Base-by-base conservation (phyloP, 805 yeast species). In the Lachancea thermotolerans region DNA sequence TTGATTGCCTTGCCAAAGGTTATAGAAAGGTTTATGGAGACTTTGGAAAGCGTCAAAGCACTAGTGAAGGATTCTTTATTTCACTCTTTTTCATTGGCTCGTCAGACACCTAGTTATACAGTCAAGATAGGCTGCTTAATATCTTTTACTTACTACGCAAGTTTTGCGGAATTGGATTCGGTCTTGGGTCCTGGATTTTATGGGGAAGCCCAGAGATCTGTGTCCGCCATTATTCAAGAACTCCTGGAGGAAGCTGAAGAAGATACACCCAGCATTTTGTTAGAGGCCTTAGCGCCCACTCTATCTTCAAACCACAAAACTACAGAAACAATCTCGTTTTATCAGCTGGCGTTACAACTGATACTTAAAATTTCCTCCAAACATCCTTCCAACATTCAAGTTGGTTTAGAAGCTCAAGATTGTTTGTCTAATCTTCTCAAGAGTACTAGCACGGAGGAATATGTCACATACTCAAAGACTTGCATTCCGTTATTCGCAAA, bases 341-440 rank as follows among this genome's bases (percentile, higher is more conserved):
- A 60, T 14, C 58, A 67, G 31, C 51, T 59, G 1, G 69, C 74
- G 7, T 67, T 85, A 5, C 72, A 73, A 32, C 60, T 88, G 43
- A 69, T 89, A 4, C 72, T 87, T 49, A 65, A 72, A 6, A 73
- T 87, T 12, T 82, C 91, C 0, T 77, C 78, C 43, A 81, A 79
- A 52, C 91, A 86, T 56, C 77, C 93, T 0, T 73, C 89, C 0
- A 87, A 89, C 55, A 69, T 86, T 35, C 86, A 85, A 50, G 68
- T 85, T 16, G 75, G 75, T 2, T 69, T 79, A 0, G 87, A 83
- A 46, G 73, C 89, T 0, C 71, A 79, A 30, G 95, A 85, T 39
- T 80, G 88, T 49, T 66, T 90, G 30, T 78, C 75, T 21, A 75
- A 72, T 28, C 63, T 89, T 18, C 65, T 88, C n/a, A 66, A 64